phyloP scores from a whole-genome alignment of 768 basidiomycete genomes.

The Suillus lakei region DNA sequence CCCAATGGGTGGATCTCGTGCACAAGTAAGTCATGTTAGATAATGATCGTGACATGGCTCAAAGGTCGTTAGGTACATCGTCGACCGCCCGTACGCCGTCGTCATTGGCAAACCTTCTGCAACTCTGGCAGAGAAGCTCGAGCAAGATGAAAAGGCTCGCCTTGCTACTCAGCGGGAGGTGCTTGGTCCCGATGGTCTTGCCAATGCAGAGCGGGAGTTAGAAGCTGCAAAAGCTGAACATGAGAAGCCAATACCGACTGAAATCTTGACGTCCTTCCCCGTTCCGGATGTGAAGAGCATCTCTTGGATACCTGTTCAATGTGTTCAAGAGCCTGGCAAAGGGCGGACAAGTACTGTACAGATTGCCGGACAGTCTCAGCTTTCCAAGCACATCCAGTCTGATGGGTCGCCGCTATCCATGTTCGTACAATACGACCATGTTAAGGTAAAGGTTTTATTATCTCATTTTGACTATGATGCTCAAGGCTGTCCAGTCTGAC shows the following conservation, averaged over 20 bases:
- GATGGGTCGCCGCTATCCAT: conserved; percentile 79
- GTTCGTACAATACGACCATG: conserved; percentile 94
- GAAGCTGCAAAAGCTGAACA: conserved; percentile 88
- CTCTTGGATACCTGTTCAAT: conserved; percentile 86
- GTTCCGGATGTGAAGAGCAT: conserved; percentile 91
- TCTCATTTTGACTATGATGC: conserved; percentile 4
- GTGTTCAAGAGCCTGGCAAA: conserved; percentile 62
- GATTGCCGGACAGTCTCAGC: conserved; percentile 41
- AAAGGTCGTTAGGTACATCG: conserved; percentile 65
- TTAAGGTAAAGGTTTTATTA: conserved; percentile 58
- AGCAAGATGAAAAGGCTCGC: conserved; percentile 80
- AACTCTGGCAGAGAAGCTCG: conserved; percentile 76
- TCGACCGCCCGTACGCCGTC: conserved; percentile 74
- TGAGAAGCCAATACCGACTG: conserved; percentile 77
- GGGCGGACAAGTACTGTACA: conserved; percentile 42
- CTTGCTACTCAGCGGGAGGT: conserved; percentile 66
- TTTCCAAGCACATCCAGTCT: conserved; percentile 65
- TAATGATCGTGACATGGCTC: background rate
- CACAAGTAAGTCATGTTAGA: conserved; percentile 55
- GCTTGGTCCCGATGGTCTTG: conserved; percentile 84
- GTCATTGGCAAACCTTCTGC: conserved; percentile 90
- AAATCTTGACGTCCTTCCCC: conserved; percentile 85
- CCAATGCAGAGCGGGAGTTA: conserved; percentile 65
- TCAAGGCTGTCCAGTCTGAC: conserved; percentile 66
- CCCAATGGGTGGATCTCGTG: conserved; percentile 80